Base-by-base conservation (phyloP, 345 rosid species). In the Euphorbia peplus region DNA sequence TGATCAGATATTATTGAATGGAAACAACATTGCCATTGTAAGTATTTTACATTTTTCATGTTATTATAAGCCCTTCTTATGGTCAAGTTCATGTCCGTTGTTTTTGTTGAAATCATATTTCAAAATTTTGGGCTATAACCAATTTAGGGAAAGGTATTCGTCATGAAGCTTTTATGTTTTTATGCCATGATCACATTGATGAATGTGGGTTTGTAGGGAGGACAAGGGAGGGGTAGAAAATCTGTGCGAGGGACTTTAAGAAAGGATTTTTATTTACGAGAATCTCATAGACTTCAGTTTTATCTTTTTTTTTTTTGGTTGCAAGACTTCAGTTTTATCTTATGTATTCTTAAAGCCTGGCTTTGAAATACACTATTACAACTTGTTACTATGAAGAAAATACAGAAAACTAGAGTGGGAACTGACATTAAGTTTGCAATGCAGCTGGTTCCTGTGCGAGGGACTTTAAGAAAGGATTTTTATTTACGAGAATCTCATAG, bases 11-110 rank as follows among this genome's bases (percentile, higher is more conserved):
- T 75, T 95, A 70, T 95, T 90, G 61, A 95, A 91, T 21, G 97
- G 99, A 69, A 95, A 91, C 86, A 88, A 91, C 83, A 91, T 91
- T 63, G 98, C 98, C 55, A 90, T 90, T 72, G 96, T 91, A 81
- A 87, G 98, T 81, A 50, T 16, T 42, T 57, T 54, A 28, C n/a
- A 44, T 8, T 54, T 32, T 29, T 30, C 25, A n/a, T 37, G 22
- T 9, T 2, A 16, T 14, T 41, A 24, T 26, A 12, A 18, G 50
- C 53, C 54, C 12, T 8, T 26, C 29, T 19, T 32, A 32, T 32
- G 37, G 37, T 32, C 3, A 35, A 57, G 53, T 29, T n/a, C 35
- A 2, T 18, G n/a, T 0, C 18, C 37, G 28, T 8, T 15, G 57
- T 47, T 65, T 1, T 26, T 35, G 10, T 60, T 8, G 16, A 65